Conservation (phyloP, 2,329 filamentous ascomycete species). For the Gnomoniopsis smithogilvyi region DNA sequence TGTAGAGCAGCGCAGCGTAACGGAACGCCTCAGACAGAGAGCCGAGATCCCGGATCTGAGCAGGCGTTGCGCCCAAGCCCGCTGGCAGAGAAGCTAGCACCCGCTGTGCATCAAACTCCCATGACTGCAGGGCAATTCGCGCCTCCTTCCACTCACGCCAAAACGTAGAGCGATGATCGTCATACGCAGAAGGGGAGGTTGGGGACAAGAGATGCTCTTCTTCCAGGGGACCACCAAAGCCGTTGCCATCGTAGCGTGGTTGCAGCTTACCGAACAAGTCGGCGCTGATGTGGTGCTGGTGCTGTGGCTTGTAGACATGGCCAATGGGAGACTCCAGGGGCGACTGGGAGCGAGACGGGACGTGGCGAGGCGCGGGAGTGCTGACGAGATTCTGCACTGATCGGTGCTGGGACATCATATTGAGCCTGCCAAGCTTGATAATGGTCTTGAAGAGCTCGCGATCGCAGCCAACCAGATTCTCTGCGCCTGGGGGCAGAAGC, state of each 20-base stretch:
- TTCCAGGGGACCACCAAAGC: constrained; percentile 55
- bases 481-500: constrained; percentile 59
- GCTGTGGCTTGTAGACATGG: constrained; percentile 38
- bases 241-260: constrained; percentile 62
- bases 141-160: constrained; percentile 86
- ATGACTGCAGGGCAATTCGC: constrained; percentile 71
- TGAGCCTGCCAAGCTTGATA: constrained; percentile 77
- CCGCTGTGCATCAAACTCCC: constrained; percentile 66
- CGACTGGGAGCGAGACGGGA: constrained; percentile 32
- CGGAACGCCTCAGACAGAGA: constrained; percentile 90
- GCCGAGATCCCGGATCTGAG: constrained; percentile 69
- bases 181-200: constrained; percentile 42
- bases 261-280: constrained; percentile 24
- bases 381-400: constrained; percentile 41
- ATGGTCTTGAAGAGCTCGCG: constrained; percentile 83
- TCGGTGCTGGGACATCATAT: constrained; percentile 73
- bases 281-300: constrained; percentile 27
- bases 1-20: constrained; percentile 84
- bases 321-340: constrained; percentile 39
- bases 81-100: constrained; percentile 49
- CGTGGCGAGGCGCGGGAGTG: constrained; percentile 20
- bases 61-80: constrained; percentile 36
- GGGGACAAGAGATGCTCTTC: constrained; percentile 50
- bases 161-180: constrained; percentile 64
- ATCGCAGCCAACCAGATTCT: constrained; percentile 87